phyloP scores from a whole-genome alignment of 148 eudicot genomes.

The Fagopyrum homotropicum region DNA sequence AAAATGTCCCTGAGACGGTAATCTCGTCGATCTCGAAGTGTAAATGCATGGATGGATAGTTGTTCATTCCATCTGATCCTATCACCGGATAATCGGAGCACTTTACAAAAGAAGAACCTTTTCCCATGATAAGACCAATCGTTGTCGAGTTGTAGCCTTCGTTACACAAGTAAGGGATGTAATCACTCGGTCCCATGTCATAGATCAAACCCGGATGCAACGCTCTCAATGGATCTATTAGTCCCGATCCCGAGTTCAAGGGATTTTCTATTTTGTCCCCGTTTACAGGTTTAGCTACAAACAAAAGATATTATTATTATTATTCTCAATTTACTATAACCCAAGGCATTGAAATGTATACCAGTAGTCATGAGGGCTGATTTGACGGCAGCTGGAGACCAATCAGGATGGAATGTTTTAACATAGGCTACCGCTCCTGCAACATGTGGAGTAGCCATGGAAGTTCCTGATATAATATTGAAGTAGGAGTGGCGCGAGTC shows the following conservation, averaged over 20 bases:
- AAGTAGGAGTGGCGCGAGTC: conserved; percentile 31
- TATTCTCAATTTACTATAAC: too few species aligned
- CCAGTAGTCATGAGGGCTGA: conserved; percentile 88
- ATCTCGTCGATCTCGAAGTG: not conserved
- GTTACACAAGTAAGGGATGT: conserved; percentile 46
- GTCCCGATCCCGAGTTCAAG: conserved; percentile 19
- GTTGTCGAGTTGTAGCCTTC: conserved; percentile 34
- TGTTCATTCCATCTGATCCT: not conserved
- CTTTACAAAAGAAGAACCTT: not conserved
- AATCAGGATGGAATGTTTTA: conserved; percentile 48
- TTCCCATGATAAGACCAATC: not conserved
- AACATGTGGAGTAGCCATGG: conserved; percentile 74
- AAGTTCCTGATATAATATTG: conserved; percentile 50
- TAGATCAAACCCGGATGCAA: conserved; percentile 55
- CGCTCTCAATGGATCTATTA: not conserved
- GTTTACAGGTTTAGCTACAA: conserved; percentile 43
- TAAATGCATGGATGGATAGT: not conserved
- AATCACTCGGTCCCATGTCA: conserved; percentile 36
- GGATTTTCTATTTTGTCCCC: conserved; percentile 58
- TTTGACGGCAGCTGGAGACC: conserved; percentile 59
- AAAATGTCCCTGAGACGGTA: not conserved
- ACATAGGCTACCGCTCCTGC: conserved; percentile 53
- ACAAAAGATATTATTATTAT: conserved; percentile 23
- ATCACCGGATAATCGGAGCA: not conserved
- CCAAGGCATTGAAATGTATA: conserved; percentile 13